Conservation (phyloP, 106 monocot genomes). For the Allium fistulosum region DNA sequence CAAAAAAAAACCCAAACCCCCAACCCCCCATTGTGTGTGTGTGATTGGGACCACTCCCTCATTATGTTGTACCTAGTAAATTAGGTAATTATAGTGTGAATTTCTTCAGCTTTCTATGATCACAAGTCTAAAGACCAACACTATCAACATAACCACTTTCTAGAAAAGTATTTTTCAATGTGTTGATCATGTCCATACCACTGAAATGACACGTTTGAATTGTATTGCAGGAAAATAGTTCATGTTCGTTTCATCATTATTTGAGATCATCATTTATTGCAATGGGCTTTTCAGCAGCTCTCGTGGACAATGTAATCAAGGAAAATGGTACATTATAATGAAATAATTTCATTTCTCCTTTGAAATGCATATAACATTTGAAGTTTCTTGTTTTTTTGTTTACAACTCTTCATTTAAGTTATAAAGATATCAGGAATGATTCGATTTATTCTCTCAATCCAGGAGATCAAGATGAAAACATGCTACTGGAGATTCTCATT, state of each 20-base stretch:
- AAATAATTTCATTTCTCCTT: not conserved
- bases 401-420: not conserved
- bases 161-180: too few relatives aligned
- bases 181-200: too few relatives aligned
- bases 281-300: slow-evolving; percentile 65
- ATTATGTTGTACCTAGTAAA: too few relatives aligned
- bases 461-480: slow-evolving; percentile 47
- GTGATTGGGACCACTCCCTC: too few relatives aligned
- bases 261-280: slow-evolving; percentile 58
- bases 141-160: too few relatives aligned
- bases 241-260: slow-evolving; percentile 41
- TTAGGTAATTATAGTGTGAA: too few relatives aligned
- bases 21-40: too few relatives aligned
- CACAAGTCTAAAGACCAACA: too few relatives aligned
- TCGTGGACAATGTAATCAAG: slow-evolving; percentile 69
- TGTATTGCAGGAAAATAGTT: slow-evolving; percentile 25
- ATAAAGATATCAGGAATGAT: slow-evolving; percentile 3
- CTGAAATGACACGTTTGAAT: too few relatives aligned
- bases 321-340: slow-evolving; percentile 50
- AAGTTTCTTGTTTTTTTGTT: not conserved
- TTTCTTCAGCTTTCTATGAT: too few relatives aligned
- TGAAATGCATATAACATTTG: not conserved
- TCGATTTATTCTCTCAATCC: slow-evolving; percentile 5
- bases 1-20: too few relatives aligned
- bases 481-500: slow-evolving; percentile 60